Evolutionary conservation across 2,329 filamentous ascomycete genomes (phyloP), one percentile per base, ranked within the genome.

Genomic region (Aureobasidium sp.): DNA sequence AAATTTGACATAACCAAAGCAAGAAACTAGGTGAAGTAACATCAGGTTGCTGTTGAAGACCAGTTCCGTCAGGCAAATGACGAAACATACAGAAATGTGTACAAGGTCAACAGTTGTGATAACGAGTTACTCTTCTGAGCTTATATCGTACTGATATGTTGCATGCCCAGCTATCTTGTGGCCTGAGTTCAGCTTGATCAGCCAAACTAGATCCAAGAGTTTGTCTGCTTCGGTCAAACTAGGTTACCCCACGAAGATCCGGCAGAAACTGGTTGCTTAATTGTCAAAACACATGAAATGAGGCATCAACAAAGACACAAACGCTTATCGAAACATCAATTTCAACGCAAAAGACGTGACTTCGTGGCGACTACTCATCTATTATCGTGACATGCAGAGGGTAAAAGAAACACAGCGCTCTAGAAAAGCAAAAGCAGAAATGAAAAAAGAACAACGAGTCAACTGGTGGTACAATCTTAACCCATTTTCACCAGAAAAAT

Each of bases 331-430:
- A 11, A n/a, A 44, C n/a, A 13, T 3, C 2, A 8, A 3, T 29
- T 32, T 30, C 32, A 11, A 54, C 32, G 37, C 37, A 54, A 54
- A n/a, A 41, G 16, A 54, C 52, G 25, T 54, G 52, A 54, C 37
- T 54, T 54, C 37, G 34, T 44, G 3, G 36, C 39, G 52, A 41
- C 52, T 54, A 42, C 52, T 54, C 52, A 54, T 54, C 37, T 54
- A 54, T 27, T 16, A 27, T 52, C 49, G 25, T 41, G 34, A 41
- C 49, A 44, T 54, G 25, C 50, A 42, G 13, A 32, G 15, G 27
- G 25, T 6, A n/a, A 52, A 27, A 15, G 30, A 25, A 29, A 11
- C 11, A n/a, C 30, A 32, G 25, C 49, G 32, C 39, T 54, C 15
- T 42, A n/a, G 27, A 44, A 42, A 44, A 37, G 37, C 42, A 54